Base-by-base conservation (phyloP, 2,329 filamentous ascomycete genomes). In the Botryotinia convoluta region DNA sequence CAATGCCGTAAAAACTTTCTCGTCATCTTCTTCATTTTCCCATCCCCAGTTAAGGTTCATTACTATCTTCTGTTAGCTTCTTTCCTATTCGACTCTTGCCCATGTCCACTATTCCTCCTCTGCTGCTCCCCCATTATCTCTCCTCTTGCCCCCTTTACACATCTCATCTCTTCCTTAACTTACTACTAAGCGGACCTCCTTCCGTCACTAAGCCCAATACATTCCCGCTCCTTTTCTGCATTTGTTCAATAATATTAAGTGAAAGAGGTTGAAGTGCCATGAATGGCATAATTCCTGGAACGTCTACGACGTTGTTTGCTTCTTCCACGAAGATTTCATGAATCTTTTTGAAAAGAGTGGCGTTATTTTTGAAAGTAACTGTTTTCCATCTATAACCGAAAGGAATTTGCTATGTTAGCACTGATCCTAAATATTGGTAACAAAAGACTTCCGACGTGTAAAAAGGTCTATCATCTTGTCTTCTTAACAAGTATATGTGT, bases 331-430 rank as follows among this genome's bases (percentile, higher is more conserved):
- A 65, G 26, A 65, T 65, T 4, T 22, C 42, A 20, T 48, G 45
- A 12, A 65, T 48, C 10, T 4, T 35, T n/a, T 65, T 48, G 18
- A 65, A 65, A 7, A 65, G 16, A 29, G 42, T 65, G 29, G 63
- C 63, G 42, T 65, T 48, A 18, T 65, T 65, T 32, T 65, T 65
- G 44, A 65, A 48, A 48, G 42, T 65, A n/a, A 48, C n/a, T 3
- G 63, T 65, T 48, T 65, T 65, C 63, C 63, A 65, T 51, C 63
- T 65, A 18, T 18, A n/a, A 14, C 26, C 22, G 4, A 3, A n/a
- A 9, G n/a, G 10, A n/a, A 12, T 6, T 51, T 51, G 26, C 1
- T 26, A 51, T 51, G 26, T 51, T n/a, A 51, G 48, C 26, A 51
- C 4, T 51, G 12, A 26, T 51, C 12, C 26, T n/a, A n/a, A 51